Evolutionary conservation across 176 grass and related monocot genomes (phyloP), one percentile per base, ranked within the genome.

Genomic region (Lolium multiflorum): DNA sequence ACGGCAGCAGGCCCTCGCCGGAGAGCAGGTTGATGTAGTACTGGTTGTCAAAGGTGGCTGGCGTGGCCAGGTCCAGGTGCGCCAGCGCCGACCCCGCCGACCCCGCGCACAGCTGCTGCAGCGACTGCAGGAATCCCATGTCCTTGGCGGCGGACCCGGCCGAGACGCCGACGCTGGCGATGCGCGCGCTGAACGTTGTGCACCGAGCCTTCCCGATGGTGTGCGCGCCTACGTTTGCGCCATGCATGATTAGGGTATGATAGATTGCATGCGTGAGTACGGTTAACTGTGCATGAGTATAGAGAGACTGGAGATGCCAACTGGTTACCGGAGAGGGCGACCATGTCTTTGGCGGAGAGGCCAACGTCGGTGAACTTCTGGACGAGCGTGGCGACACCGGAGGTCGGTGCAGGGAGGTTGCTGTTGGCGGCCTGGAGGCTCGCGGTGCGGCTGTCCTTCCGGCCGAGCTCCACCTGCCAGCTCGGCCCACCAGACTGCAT

Each of bases 11-110:
- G 20, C 95, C 95, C 20, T 98, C 82, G 41, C 92, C 92, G 1
- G 95, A 92, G 35, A 98, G 82, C 77, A 98, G 85, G 91, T 98
- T 98, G 74, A 93, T 85, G 87, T 95, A 98, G 87, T 98, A 98
- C 85, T 98, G 95, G 87, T 97, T 98, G 82, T 98, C 95, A 62
- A 98, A 98, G 41, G 91, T 93, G 26, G 89, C 89, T 20, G 92
- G 95, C 28, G 95, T 95, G 82, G 91, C 72, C 2, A 95, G 81
- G 80, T 98, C 95, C 43, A 98, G 89, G 91, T 93, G 92, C 16
- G 89, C 95, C 84, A 98, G 79, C 60, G 93, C 90, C 8, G 83
- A 82, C 44, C 84, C 87, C 1, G 89, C 82, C 17, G 92, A 93
- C 20, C 43, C 89, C 15, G 92, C 77, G 85, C 95, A 98, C 31